A percentile compares a stretch with the other conserved stretches of the same genome.
phyloP scores from a whole-genome alignment of 495 filamentous ascomycete species.

The Saxophila tyrrhenica region DNA sequence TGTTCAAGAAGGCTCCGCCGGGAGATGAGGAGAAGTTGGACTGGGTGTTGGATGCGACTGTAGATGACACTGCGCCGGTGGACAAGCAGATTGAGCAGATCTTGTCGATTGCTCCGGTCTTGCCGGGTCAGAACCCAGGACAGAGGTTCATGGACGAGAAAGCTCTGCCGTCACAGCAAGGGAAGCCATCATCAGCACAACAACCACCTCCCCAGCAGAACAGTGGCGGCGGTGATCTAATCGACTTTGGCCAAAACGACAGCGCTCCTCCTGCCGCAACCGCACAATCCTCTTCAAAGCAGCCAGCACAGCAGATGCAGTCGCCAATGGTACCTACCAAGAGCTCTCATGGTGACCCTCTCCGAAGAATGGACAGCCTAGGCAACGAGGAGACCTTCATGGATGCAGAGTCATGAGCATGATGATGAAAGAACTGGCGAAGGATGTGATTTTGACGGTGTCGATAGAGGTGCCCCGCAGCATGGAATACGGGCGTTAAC shows the following conservation, averaged over 20 bases:
- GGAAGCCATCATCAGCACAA: constrained; percentile 8
- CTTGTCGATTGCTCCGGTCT: constrained; percentile 70
- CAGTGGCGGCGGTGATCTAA: constrained; percentile 7
- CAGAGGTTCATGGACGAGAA: not conserved
- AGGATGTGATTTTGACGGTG: not conserved
- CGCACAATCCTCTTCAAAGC: not conserved
- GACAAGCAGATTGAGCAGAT: constrained; percentile 75
- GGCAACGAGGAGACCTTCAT: constrained; percentile 12
- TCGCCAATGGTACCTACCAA: not conserved
- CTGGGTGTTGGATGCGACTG: constrained; percentile 83
- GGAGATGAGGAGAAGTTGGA: constrained; percentile 85
- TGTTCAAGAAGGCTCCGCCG: constrained; percentile 66
- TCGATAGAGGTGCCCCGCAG: not conserved
- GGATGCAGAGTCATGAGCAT: constrained; percentile 13
- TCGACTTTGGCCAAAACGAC: constrained; percentile 24
- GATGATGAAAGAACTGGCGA: not conserved
- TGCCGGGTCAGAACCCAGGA: constrained; percentile 50
- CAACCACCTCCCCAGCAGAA: constrained; percentile 8
- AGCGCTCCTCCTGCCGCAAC: not conserved
- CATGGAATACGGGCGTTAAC: not conserved
- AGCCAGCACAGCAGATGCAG: not conserved
- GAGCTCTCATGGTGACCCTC: not conserved
- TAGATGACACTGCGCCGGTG: constrained; percentile 51
- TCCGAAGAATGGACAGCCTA: constrained; percentile 4
- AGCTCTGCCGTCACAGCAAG: not conserved